Percentiles rank a stretch among this genome's conserved stretches.
phyloP scores from a whole-genome alignment of 352 stramenopile species.

The Pythium dissimile region DNA sequence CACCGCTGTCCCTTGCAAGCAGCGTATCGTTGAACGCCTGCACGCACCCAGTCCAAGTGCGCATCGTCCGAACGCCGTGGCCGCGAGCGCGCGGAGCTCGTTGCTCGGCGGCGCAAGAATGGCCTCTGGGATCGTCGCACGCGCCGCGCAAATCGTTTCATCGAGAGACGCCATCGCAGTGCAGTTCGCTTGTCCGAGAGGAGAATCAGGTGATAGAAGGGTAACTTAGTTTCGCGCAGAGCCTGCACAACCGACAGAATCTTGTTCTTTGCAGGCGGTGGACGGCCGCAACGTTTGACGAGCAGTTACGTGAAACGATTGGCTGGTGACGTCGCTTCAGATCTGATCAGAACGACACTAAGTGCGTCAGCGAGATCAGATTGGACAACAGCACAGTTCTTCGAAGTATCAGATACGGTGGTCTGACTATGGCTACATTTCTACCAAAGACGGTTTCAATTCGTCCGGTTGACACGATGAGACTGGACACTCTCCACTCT shows the following conservation, averaged over 20 bases:
- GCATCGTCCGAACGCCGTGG: constrained; percentile 60
- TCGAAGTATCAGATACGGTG: constrained; percentile 3
- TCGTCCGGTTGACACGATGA: no score
- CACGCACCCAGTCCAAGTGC: constrained; percentile 66
- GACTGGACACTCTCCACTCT: no score
- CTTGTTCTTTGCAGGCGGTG: constrained; percentile 7
- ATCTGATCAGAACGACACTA: constrained; percentile 15
- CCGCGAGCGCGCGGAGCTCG: constrained; percentile 22
- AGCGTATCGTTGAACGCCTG: not conserved
- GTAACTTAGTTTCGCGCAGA: not conserved
- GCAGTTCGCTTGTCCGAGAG: not conserved
- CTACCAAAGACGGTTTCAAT: not conserved
- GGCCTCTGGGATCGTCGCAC: not conserved
- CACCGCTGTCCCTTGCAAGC: not conserved
- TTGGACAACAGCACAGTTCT: constrained; percentile 3
- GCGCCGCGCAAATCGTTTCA: constrained; percentile 16
- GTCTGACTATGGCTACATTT: constrained; percentile 9
- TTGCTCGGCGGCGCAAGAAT: not conserved
- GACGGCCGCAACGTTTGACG: constrained; percentile 20
- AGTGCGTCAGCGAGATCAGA: constrained; percentile 16
- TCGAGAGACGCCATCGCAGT: constrained; percentile 7
- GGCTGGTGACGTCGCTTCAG: constrained; percentile 12
- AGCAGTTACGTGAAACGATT: constrained; percentile 18
- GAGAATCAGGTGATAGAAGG: no score
- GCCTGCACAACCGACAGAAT: constrained; percentile 10